A percentile compares a stretch with the other conserved stretches of the same genome.
Conservation (phyloP, 164 flowering plant genomes). For the Magnolia changhungtana region DNA sequence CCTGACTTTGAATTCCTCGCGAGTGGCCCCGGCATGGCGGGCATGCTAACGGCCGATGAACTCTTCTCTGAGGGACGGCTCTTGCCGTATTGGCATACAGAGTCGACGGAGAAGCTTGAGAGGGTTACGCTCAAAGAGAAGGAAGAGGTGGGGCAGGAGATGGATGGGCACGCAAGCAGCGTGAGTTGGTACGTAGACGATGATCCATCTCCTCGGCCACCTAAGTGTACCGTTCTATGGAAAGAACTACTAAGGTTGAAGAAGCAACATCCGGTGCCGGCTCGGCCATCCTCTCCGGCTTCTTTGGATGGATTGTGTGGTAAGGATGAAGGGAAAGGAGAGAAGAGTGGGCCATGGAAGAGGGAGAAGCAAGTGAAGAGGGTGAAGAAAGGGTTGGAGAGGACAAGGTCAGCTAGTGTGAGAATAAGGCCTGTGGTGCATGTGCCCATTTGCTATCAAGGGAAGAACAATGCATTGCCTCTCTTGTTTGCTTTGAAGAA, state of each 20-base stretch:
- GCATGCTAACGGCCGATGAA: constrained; percentile 80
- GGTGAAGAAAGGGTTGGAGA: constrained; percentile 69
- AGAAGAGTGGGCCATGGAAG: constrained; percentile 38
- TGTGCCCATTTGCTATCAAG: constrained; percentile 64
- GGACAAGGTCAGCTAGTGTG: constrained; percentile 74
- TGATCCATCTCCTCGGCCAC: constrained; percentile 95
- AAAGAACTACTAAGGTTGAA: constrained; percentile 76
- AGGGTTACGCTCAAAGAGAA: constrained; percentile 38
- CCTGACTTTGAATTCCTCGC: constrained; percentile 81
- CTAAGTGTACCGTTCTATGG: constrained; percentile 93
- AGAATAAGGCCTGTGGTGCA: constrained; percentile 76
- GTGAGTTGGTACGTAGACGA: constrained; percentile 75
- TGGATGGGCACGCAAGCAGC: constrained; percentile 22
- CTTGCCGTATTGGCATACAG: constrained; percentile 72
- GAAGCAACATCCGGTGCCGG: constrained; percentile 67
- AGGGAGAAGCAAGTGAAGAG: constrained; percentile 55
- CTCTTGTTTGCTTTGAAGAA: constrained; percentile 65
- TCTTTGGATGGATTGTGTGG: constrained; percentile 21
- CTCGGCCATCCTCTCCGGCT: constrained; percentile 26
- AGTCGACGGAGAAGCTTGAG: constrained; percentile 50
- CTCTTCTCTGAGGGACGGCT: constrained; percentile 78
- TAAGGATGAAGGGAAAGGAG: constrained; percentile 25
- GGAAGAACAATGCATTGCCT: constrained; percentile 49
- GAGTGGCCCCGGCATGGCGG: constrained; percentile 18
- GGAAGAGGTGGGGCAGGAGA: constrained; percentile 6